phyloP scores from a whole-genome alignment of 352 stramenopile genomes.

The Nothophytophthora sp. region DNA sequence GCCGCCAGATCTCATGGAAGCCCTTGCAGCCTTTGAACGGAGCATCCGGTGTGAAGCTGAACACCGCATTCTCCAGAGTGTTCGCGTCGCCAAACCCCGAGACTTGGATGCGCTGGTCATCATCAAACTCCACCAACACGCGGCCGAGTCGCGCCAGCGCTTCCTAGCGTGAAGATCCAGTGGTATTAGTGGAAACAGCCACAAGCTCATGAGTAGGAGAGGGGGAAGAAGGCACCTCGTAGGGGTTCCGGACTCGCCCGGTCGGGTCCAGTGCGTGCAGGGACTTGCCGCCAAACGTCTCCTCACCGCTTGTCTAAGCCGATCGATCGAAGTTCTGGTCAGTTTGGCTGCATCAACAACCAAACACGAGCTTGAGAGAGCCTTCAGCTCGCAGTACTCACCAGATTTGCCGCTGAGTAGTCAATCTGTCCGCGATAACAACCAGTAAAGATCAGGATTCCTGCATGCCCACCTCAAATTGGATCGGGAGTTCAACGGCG shows the following conservation, averaged over 20 bases:
- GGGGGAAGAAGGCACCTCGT: constrained; percentile 37
- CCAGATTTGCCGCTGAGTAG: constrained; percentile 70
- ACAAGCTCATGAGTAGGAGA: not conserved
- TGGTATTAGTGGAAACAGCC: not conserved
- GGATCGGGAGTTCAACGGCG: not conserved
- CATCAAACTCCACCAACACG: constrained; percentile 74
- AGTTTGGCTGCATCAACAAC: no score
- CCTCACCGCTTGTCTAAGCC: constrained; percentile 33
- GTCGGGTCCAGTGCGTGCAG: constrained; percentile 63
- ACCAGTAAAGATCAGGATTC: no score
- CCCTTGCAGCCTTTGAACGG: constrained; percentile 44
- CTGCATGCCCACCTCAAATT: not conserved
- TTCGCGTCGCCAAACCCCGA: constrained; percentile 68
- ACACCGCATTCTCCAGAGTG: constrained; percentile 34
- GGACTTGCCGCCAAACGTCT: constrained; percentile 55
- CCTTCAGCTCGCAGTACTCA: constrained; percentile 9
- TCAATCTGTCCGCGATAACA: constrained; percentile 43
- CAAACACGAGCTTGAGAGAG: no score
- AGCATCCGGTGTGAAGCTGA: constrained; percentile 50
- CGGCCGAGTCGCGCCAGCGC: constrained; percentile 40
- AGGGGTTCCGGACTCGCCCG: constrained; percentile 48
- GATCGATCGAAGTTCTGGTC: no score
- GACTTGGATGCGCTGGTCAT: constrained; percentile 79
- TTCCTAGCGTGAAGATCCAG: constrained; percentile 7
- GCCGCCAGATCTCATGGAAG: constrained; percentile 56